These are phyloP conservation scores for Pedinophyceae sp. DNA, from an alignment of 139 green algal genomes.

Conservation along the genomic window DNA sequence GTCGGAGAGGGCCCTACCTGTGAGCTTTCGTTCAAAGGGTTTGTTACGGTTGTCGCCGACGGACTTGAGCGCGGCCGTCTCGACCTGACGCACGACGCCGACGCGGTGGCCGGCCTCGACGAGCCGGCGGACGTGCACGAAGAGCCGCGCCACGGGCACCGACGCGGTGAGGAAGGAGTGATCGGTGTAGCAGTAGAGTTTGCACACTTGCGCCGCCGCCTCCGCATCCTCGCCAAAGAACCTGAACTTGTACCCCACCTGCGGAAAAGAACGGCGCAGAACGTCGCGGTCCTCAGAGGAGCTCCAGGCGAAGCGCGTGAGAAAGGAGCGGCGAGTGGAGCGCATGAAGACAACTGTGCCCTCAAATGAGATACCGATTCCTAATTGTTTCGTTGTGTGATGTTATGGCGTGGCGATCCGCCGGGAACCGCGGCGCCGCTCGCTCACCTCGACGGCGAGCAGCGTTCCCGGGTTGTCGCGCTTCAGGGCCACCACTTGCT, in stretches of 20 bases:
- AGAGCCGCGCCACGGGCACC: constrained; percentile 63
- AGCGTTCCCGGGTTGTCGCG: constrained; percentile 40
- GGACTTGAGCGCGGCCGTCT: constrained; percentile 73
- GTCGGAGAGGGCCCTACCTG: no score
- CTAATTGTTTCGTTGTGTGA: not conserved
- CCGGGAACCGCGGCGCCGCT: not conserved
- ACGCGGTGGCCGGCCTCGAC: constrained; percentile 64
- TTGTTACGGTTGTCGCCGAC: constrained; percentile 28
- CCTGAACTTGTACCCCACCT: constrained; percentile 58
- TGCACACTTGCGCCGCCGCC: constrained; percentile 24
- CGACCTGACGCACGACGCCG: constrained; percentile 59
- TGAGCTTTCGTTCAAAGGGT: constrained; percentile 59
- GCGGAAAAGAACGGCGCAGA: constrained; percentile 6
- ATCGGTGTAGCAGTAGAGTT: constrained; percentile 48
- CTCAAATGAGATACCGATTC: not conserved
- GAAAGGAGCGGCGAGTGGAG: not conserved
- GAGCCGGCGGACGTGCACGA: constrained; percentile 52
- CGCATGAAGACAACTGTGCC: not conserved
- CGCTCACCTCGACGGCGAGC: constrained; percentile 58
- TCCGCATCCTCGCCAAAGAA: constrained; percentile 83
- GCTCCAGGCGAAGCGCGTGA: not conserved
- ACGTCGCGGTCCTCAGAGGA: no score
- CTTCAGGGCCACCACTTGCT: constrained; percentile 34
- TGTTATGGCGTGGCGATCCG: not conserved
- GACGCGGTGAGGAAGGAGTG: constrained; percentile 60